Percentiles rank a stretch among this genome's conserved stretches.
Conservation (phyloP, 192 early-diverging fungal genomes). For the Lobosporangium transversale region DNA sequence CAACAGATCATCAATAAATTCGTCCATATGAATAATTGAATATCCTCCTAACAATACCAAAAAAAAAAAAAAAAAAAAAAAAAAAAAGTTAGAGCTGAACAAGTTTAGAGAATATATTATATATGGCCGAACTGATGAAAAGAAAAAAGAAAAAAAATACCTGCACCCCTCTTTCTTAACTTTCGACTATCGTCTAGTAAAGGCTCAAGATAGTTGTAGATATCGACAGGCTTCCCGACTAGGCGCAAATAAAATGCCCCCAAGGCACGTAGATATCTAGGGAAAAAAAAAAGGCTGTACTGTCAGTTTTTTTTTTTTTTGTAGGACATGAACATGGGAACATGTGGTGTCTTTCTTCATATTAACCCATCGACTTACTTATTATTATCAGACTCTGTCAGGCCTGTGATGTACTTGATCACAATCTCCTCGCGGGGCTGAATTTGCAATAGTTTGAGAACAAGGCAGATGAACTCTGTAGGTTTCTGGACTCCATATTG, state of each 20-base stretch:
- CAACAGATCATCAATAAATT: slow-evolving; percentile 90
- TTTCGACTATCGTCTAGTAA: slow-evolving; percentile 89
- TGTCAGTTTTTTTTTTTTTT: too few relatives aligned
- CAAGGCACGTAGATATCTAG: slow-evolving; percentile 84
- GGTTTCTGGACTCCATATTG: slow-evolving; percentile 88
- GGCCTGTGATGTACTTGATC: slow-evolving; percentile 74
- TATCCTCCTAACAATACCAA: slow-evolving; percentile 26
- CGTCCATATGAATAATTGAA: slow-evolving; percentile 80
- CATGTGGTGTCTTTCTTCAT: too few relatives aligned
- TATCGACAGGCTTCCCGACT: slow-evolving; percentile 77
- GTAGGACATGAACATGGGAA: too few relatives aligned
- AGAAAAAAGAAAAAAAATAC: slow-evolving; percentile 50
- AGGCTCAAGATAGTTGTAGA: slow-evolving; percentile 89
- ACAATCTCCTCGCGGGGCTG: slow-evolving; percentile 93
- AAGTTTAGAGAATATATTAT: background rate
- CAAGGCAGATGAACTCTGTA: slow-evolving; percentile 90
- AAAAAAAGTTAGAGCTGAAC: too few relatives aligned
- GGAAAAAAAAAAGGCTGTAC: background rate
- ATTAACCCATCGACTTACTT: slow-evolving; percentile 24
- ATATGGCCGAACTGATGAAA: too few relatives aligned
- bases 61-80: background rate
- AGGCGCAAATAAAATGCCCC: slow-evolving; percentile 91
- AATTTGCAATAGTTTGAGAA: slow-evolving; percentile 90
- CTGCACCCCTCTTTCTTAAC: slow-evolving; percentile 67
- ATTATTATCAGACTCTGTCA: slow-evolving; percentile 44